Evolutionary conservation across 2,329 filamentous ascomycete species (phyloP).

Genomic region (Monosporascus cannonballus): DNA sequence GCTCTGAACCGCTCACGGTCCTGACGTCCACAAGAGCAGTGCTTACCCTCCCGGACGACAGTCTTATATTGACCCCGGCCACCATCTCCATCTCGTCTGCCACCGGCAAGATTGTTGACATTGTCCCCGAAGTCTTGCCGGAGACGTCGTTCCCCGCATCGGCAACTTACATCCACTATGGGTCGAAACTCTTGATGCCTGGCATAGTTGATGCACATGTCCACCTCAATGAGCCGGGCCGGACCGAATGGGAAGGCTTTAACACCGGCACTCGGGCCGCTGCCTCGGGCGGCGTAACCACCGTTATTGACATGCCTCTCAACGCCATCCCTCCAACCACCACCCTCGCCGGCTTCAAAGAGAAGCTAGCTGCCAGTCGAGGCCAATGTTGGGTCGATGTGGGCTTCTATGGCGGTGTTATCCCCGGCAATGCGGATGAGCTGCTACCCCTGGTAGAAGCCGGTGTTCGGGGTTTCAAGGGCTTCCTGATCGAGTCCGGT

Average conservation of each 20-base stretch:
- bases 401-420: constrained; percentile 93
- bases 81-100: constrained; percentile 72
- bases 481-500: constrained; percentile 93
- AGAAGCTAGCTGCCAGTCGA: constrained; percentile 77
- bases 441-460: constrained; percentile 74
- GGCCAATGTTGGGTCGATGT: constrained; percentile 98
- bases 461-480: constrained; percentile 93
- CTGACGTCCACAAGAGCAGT: constrained; percentile 81
- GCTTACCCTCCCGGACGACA: constrained; percentile 61
- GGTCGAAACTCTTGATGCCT: constrained; percentile 76
- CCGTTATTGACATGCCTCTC: constrained; percentile 94
- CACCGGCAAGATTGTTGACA: constrained; percentile 78
- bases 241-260: constrained; percentile 98
- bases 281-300: constrained; percentile 92
- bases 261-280: constrained; percentile 90
- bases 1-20: constrained; percentile 52
- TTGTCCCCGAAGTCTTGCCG: constrained; percentile 70
- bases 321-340: constrained; percentile 97
- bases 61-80: constrained; percentile 64
- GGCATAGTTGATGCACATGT: constrained; percentile 96
- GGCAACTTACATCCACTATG: constrained; percentile 75
- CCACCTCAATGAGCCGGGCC: constrained; percentile 92
- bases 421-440: constrained; percentile 81
- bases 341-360: constrained; percentile 71
- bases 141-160: constrained; percentile 65